Base-by-base conservation (phyloP, 192 early-diverging fungal genomes). In the Coemansia sp. region DNA sequence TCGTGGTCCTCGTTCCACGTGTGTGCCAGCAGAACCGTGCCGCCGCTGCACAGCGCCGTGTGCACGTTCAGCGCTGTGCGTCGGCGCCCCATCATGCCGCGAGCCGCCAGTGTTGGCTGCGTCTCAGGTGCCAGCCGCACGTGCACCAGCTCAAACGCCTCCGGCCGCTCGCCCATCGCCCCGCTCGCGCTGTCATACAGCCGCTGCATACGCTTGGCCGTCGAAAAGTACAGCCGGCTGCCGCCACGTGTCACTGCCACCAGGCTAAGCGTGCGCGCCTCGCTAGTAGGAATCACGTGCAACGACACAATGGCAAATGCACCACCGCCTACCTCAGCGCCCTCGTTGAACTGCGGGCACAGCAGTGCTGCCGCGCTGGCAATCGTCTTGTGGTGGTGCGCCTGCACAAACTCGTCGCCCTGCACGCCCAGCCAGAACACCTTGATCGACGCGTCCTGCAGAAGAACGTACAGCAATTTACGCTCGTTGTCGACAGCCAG, bases 191-290 rank as follows among this genome's bases (percentile, higher is more conserved):
- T 46, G 19, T 61, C 60, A 54, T 73, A 66, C 43, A 66, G 66
- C 59, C 74, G 59, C 65, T 73, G 73, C 48, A 57, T 57, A 18
- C 80, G 80, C 43, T 57, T 57, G 42, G 69, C 67, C 0, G 83
- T 73, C 43, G 83, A 80, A 30, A 95, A 90, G 55, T 91, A 93
- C 14, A 94, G 66, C 15, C 93, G 84, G 38, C 81, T 80, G 17
- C 90, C 92, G 12, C 85, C 84, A 43, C 88, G 76, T 1, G 92
- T 92, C 41, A 95, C 64, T 4, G 87, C 91, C 9, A 98, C 83
- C n/a, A 93, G 68, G 41, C 86, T 80, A 43, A 94, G 61, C 0
- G 67, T 61, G 15, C 78, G 82, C 8, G 90, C 91, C 61, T 94
- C 92, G 9, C 57, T 41, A 7, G 57, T 45, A 1, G 85, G 80